Evolutionary conservation across 164 flowering plant species (phyloP).

Genomic region (Nelumbo lutea): DNA sequence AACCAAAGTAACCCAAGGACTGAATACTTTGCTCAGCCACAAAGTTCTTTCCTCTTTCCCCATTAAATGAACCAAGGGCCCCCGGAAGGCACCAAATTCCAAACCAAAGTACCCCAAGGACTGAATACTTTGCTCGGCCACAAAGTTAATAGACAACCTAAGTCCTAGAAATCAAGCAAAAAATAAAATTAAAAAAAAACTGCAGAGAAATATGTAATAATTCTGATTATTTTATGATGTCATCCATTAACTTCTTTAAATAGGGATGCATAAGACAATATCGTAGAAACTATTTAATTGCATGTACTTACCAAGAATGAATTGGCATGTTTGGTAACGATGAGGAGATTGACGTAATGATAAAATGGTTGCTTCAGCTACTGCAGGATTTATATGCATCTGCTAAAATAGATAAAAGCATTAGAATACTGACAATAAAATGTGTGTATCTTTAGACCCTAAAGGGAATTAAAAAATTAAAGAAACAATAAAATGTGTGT

Average conservation of each 20-base stretch:
- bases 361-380: slow-evolving; percentile 79
- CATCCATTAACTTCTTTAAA: background rate
- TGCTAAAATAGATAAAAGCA: slow-evolving; percentile 17
- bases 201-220: too few relatives aligned
- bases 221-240: background rate
- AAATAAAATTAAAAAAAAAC: too few relatives aligned
- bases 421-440: background rate
- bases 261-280: background rate
- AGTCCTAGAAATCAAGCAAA: background rate
- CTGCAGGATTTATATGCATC: slow-evolving; percentile 78
- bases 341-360: slow-evolving; percentile 65
- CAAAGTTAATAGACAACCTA: background rate
- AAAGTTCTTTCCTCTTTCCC: too few relatives aligned
- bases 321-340: slow-evolving; percentile 76
- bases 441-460: background rate
- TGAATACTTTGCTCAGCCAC: too few relatives aligned
- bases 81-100: too few relatives aligned
- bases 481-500: background rate
- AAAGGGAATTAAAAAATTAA: background rate
- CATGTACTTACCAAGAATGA: slow-evolving; percentile 67
- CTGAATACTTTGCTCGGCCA: too few relatives aligned
- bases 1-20: too few relatives aligned
- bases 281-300: background rate
- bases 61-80: too few relatives aligned
- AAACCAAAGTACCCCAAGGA: too few relatives aligned